Base-by-base conservation (phyloP, 2,329 filamentous ascomycete species). In the Fusarium tricinctum region DNA sequence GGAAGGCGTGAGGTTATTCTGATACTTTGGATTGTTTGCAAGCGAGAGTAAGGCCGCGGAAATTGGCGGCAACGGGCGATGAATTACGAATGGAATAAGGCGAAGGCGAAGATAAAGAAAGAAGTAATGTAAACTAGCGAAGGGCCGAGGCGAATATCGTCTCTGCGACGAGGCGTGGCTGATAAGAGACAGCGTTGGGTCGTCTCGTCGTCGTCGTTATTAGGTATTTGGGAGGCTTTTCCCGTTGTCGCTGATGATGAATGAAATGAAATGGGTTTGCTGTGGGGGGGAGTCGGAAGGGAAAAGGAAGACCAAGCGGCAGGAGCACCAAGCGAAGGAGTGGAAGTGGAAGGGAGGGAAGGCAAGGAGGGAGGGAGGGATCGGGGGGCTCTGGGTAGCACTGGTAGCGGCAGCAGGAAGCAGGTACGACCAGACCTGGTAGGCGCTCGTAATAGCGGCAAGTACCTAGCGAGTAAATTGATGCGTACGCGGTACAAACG, bases 111-210 rank as follows among this genome's bases (percentile, higher is more conserved):
- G 43, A 50, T 28, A 68, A 49, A 55, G 44, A 51, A 65, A 53
- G 26, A 66, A 53, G 20, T 56, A 46, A 69, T 42, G 52, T 48
- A 54, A 33, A 61, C 52, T 72, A 74, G 72, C 72, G 72, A 74
- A 58, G 44, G 72, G 50, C 45, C 72, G 72, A 74, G 71, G 70
- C 61, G 59, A 73, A 30, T 45, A 64, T 74, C 72, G 70, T 73
- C 70, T 74, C 68, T 64, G 66, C 59, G 70, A 74, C 70, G 70
- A 69, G 68, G 69, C 59, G 66, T 69, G 57, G 67, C 61, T 71
- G 68, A 47, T 45, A 28, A 58, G 59, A 40, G 43, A 57, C 63
- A 59, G 57, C 62, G 65, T 59, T 64, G 26, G 45, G 23, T 65
- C 56, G 63, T 73, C 58, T 60, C 71, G 71, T 73, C 71, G 72